Evolutionary conservation across 371 early-diverging fungal genomes (phyloP).

Genomic region (Circinella minor): DNA sequence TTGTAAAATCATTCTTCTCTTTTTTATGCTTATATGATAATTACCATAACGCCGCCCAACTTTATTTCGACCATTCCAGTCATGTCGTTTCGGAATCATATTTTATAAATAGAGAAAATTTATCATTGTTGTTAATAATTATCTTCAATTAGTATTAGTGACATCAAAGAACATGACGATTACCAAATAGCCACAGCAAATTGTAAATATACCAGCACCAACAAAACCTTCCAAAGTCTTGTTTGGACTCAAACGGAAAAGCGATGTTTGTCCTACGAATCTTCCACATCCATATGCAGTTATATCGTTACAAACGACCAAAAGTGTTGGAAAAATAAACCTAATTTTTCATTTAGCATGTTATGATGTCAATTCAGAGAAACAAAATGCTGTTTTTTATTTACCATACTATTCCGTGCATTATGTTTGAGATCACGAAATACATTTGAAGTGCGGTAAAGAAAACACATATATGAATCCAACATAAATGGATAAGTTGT

Average conservation of each 20-base stretch:
- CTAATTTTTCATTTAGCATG: slow-evolving; percentile 13
- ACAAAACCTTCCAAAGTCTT: slow-evolving; percentile 99
- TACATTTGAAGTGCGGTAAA: slow-evolving; percentile 29
- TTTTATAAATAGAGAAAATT: no score
- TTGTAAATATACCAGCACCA: slow-evolving; percentile 90
- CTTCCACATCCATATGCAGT: slow-evolving; percentile 97
- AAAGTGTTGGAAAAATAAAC: slow-evolving; percentile 86
- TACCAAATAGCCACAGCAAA: slow-evolving; percentile 31
- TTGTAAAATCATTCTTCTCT: no score
- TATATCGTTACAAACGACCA: slow-evolving; percentile 98
- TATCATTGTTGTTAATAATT: no score
- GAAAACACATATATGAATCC: slow-evolving; percentile 31
- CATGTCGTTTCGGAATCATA: no score
- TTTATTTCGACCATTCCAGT: background rate
- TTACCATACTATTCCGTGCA: slow-evolving; percentile 34
- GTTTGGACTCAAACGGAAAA: slow-evolving; percentile 97
- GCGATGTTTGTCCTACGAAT: slow-evolving; percentile 91
- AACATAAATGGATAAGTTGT: slow-evolving; percentile 27
- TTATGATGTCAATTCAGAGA: slow-evolving; percentile 9
- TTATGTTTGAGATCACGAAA: slow-evolving; percentile 30
- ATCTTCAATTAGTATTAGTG: no score
- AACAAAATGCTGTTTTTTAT: no score
- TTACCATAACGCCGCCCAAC: slow-evolving; percentile 5
- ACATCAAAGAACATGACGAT: background rate
- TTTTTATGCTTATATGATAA: background rate